Evolutionary conservation across 495 filamentous ascomycete species (phyloP).

Genomic region (Umbilicaria muhlenbergii): DNA sequence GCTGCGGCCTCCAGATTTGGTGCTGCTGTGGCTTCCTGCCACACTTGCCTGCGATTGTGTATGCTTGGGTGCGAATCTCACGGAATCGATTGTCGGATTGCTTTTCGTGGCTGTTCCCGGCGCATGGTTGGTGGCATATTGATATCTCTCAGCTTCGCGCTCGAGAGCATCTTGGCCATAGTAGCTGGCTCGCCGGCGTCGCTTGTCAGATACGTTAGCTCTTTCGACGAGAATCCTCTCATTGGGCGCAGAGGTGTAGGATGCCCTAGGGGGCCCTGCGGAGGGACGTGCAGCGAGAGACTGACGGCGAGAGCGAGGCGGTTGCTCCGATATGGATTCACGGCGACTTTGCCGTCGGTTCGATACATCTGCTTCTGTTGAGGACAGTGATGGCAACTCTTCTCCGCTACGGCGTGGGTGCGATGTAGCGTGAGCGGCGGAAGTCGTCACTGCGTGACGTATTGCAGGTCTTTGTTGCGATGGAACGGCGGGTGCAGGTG

Average conservation of each 20-base stretch:
- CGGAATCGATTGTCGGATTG: constrained; percentile 1
- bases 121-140: constrained; percentile 1
- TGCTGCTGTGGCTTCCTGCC: constrained; percentile 1
- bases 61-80: constrained; percentile 4
- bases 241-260: too few relatives aligned
- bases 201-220: background rate
- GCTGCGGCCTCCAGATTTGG: constrained; percentile 6
- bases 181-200: constrained; percentile 4
- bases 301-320: constrained; percentile 4
- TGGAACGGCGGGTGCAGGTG: constrained; percentile 18
- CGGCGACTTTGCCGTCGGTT: background rate
- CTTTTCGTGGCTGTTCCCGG: background rate
- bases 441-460: constrained; percentile 6
- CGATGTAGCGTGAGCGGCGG: background rate
- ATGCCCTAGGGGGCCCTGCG: background rate
- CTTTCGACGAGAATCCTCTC: too few relatives aligned
- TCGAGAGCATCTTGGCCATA: constrained; percentile 11
- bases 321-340: constrained; percentile 1
- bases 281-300: constrained; percentile 6
- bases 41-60: background rate
- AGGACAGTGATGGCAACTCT: background rate
- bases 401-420: background rate
- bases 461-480: constrained; percentile 16
- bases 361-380: background rate
- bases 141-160: constrained; percentile 7